Conservation (phyloP, 768 basidiomycete genomes). For the Suillus lakei region DNA sequence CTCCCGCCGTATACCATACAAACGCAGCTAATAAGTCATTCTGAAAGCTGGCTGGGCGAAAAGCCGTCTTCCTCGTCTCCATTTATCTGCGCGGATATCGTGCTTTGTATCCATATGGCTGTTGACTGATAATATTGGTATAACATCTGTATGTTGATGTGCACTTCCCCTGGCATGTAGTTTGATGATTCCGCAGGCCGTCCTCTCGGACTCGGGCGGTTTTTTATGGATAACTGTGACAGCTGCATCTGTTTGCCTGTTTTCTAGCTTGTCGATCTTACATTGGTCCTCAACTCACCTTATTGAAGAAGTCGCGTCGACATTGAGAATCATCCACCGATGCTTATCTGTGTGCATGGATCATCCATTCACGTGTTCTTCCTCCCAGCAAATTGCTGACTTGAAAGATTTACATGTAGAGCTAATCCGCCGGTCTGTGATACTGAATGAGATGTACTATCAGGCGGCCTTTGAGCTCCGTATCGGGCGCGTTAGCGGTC, state of each 20-base stretch:
- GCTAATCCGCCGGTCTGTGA: conserved; percentile 41
- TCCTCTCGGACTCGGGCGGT: conserved; percentile 29
- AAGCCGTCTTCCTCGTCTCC: conserved; percentile 50
- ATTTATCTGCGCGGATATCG: conserved; percentile 48
- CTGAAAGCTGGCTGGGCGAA: conserved; percentile 43
- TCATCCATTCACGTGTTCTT: conserved; percentile 21
- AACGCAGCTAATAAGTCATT: background rate
- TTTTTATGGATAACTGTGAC: conserved; percentile 49
- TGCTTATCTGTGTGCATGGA: conserved; percentile 40
- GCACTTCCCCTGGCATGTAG: background rate
- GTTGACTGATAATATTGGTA: conserved; percentile 42
- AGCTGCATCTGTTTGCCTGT: conserved; percentile 41
- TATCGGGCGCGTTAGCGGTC: conserved; percentile 48
- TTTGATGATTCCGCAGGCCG: conserved; percentile 20
- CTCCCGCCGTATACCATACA: background rate
- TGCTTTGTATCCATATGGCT: conserved; percentile 54
- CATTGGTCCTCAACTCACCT: conserved; percentile 50
- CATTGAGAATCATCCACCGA: conserved; percentile 39
- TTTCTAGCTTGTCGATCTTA: conserved; percentile 42
- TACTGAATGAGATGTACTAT: conserved; percentile 45
- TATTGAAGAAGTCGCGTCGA: conserved; percentile 41
- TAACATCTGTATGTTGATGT: conserved; percentile 30
- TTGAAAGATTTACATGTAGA: conserved; percentile 25
- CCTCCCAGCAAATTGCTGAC: conserved; percentile 19
- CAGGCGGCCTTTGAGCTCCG: conserved; percentile 53